Evolutionary conservation across 78 protist species (phyloP).

Genomic region (Dictyostelium discoideum): DNA sequence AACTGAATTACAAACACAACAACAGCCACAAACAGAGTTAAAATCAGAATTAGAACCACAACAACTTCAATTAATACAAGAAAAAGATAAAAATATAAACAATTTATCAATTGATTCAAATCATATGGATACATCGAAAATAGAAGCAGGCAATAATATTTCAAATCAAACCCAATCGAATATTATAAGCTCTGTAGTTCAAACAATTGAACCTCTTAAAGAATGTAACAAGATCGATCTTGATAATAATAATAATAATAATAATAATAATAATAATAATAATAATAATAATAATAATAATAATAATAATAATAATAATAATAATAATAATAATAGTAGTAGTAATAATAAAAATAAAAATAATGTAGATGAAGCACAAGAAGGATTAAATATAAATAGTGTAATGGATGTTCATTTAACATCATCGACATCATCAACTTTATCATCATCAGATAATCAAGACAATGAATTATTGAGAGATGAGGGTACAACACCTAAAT

Average conservation of each 20-base stretch:
- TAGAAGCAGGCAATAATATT: neutral
- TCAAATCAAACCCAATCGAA: conserved; percentile 6
- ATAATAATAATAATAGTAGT: no score
- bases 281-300: neutral
- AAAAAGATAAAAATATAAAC: neutral
- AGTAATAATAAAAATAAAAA: neutral
- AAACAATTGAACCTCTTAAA: neutral
- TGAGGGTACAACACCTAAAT: neutral
- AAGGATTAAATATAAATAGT: neutral
- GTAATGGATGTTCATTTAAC: neutral
- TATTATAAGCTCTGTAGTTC: neutral
- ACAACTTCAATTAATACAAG: neutral
- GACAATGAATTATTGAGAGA: neutral
- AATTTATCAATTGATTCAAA: conserved; percentile 4
- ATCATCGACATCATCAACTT: neutral
- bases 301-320: neutral
- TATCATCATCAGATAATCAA: neutral
- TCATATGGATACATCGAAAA: neutral
- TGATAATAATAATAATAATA: neutral
- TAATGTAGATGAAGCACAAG: neutral
- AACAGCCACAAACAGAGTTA: neutral
- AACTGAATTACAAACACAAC: neutral
- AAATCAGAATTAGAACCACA: neutral
- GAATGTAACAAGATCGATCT: neutral
- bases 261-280: neutral